Conservation (phyloP, 805 yeast genomes). For the Metschnikowia arizonensis region DNA sequence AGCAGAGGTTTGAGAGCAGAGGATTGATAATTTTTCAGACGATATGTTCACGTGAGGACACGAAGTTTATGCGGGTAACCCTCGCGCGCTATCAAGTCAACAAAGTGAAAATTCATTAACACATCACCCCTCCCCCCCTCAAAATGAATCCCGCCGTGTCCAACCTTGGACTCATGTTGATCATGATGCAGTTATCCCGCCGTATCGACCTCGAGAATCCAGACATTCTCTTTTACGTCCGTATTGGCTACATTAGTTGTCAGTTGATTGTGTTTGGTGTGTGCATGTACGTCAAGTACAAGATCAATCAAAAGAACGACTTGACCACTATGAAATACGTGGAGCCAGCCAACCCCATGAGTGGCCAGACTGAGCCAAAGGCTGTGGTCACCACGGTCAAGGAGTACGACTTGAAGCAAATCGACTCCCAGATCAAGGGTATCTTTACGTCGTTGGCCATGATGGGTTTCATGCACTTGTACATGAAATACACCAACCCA, state of each 20-base stretch:
- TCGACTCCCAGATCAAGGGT: conserved; percentile 74
- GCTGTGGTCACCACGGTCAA: conserved; percentile 87
- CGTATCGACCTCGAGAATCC: conserved; percentile 87
- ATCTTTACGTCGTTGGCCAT: conserved; percentile 86
- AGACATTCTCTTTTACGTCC: conserved; percentile 62
- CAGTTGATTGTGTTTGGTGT: conserved; percentile 60
- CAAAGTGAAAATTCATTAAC: background rate
- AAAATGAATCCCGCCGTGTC: conserved; percentile 83
- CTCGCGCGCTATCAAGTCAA: background rate
- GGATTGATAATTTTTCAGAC: no score
- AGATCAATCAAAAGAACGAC: conserved; percentile 74
- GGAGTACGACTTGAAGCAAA: conserved; percentile 90
- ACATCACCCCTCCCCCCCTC: conserved; percentile 3
- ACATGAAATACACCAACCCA: conserved; percentile 97
- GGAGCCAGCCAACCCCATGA: conserved; percentile 75
- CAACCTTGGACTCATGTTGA: conserved; percentile 85
- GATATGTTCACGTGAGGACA: conserved; percentile 3
- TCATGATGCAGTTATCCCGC: conserved; percentile 93
- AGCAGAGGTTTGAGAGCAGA: conserved; percentile 6
- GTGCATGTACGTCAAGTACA: conserved; percentile 59
- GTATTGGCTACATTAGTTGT: conserved; percentile 66
- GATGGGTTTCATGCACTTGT: conserved; percentile 98
- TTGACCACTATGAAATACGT: conserved; percentile 88
- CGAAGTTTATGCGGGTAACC: conserved; percentile 9
- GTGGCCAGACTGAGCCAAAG: conserved; percentile 68